Base-by-base conservation (phyloP, 257 asterid species). In the Solanum gracilifrons region DNA sequence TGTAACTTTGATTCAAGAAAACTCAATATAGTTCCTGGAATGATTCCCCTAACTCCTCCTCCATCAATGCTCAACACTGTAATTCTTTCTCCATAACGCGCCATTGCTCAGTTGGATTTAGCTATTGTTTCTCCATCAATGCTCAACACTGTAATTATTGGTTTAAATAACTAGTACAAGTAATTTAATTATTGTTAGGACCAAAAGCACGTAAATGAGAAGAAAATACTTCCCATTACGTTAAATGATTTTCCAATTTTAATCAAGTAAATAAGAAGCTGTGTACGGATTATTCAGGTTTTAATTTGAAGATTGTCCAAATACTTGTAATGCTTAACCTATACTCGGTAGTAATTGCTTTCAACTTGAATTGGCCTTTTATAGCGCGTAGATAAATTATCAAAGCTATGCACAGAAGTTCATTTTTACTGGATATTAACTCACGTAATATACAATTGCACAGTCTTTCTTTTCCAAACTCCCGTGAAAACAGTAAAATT, bases 21-120 rank as follows among this genome's bases (percentile, higher is more conserved):
- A 27, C 85, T 92, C 51, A 93, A 91, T 83, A 90, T 37, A 13
- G 80, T 74, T 8, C 91, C 93, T 1, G 95, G 93, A 86, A 93
- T 92, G 15, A 93, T 88, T 32, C 94, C 95, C 83, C 94, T 85
- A 83, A 93, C 85, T 27, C 95, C 95, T n/a, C 95, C 95, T 18
- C 95, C 94, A 88, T 93, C 95, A 2, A 93, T 92, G 87, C 94
- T 92, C 51, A 93, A 86, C 32, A 92, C 87, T 1, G 95, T 93
- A 60, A 89, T 82, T 37, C 88, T 23, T 12, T 90, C 89, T 72
- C 94, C 93, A 43, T 77, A 41, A 41, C 64, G 23, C 16, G 8
- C 84, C 37, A 6, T 55, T 25, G 13, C 33, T 39, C 83, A 11
- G 55, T 5, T 46, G 55, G 18, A 46, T 46, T 75, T 23, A 5